These are phyloP conservation scores for Triticum timopheevii DNA, from an alignment of 176 grass and related monocot species.

Conservation along the genomic window DNA sequence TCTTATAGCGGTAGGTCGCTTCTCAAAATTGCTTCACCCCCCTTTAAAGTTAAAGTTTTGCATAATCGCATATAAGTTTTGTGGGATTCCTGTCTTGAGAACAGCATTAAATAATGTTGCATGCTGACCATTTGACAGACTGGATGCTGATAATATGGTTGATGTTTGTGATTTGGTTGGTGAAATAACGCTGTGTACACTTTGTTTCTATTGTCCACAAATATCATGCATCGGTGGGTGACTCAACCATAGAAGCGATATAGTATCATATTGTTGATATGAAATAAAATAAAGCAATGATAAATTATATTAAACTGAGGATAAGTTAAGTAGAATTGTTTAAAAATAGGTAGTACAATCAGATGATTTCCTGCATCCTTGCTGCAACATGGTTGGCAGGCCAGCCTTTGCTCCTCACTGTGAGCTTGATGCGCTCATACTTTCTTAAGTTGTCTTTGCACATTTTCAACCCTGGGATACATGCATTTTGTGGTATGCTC, in stretches of 20 bases:
- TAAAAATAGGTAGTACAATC: not conserved
- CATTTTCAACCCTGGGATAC: not conserved
- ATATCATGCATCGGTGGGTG: not conserved
- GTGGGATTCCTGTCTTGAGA: not conserved
- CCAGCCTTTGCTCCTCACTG: not conserved
- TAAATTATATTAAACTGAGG: not conserved
- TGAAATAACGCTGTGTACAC: not conserved
- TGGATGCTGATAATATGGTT: not conserved
- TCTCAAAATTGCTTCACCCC: not conserved
- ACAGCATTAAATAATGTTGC: not conserved
- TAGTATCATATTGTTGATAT: not conserved
- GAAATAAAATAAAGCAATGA: not conserved
- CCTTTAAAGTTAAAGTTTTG: slow-evolving; percentile 18
- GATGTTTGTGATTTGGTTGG: slow-evolving; percentile 14
- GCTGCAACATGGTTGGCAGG: not conserved
- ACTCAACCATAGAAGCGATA: not conserved
- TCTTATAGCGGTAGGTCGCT: slow-evolving; percentile 74
- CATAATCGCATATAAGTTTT: not conserved
- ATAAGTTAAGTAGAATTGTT: not conserved
- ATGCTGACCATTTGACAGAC: not conserved
- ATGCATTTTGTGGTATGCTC: slow-evolving; percentile 9
- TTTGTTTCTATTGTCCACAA: not conserved
- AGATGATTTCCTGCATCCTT: slow-evolving; percentile 4
- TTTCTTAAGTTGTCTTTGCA: not conserved
- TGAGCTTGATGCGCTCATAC: not conserved